Evolutionary conservation across 108 stramenopile species (phyloP), one percentile per base, ranked within the genome.

Genomic region (Mediolabrus comicus): DNA sequence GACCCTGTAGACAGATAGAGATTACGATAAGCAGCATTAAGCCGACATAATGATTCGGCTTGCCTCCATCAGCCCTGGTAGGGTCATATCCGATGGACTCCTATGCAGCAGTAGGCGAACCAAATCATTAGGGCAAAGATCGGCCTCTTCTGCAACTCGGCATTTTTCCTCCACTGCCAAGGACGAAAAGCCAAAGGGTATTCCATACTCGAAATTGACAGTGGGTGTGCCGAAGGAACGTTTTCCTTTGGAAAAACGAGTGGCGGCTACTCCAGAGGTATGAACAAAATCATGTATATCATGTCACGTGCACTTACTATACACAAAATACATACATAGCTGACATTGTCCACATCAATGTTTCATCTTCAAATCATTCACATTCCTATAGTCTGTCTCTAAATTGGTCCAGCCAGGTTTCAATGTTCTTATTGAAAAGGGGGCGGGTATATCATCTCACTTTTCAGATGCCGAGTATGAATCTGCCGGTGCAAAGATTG

Each of bases 161-260:
- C 34, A 12, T 9, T 68, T 59, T 26, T 77, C 62, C 13, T 65
- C 65, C 16, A 46, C 72, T 12, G 9, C 46, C 4, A 72, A 72
- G 17, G 64, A 71, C 7, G 75, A 66, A 27, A 55, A 13, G 38
- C 64, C 38, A 71, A 80, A 78, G 75, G 93, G 91, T 13, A 83
- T 79, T 56, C 84, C 87, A 1, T 97, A 97, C 61, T 72, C 85
- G 0, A 72, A 90, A 46, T 69, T 99, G 56, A 92, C 87, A 10
- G 86, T 99, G 33, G 99, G 99, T 32, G 84, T 99, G 27, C 98
- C 97, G 6, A 96, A 95, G 84, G 99, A 99, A 62, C 83, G 39
- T 26, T 89, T 76, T 72, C 87, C 91, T 14, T 63, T 90, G 55
- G 98, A 99, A 83, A 91, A 87, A 65, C 86, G 97, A 26, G 96